Percentiles rank a stretch among this genome's conserved stretches.
Conservation (phyloP, 2,329 filamentous ascomycete species). For the Chaetomiaceae sp. region DNA sequence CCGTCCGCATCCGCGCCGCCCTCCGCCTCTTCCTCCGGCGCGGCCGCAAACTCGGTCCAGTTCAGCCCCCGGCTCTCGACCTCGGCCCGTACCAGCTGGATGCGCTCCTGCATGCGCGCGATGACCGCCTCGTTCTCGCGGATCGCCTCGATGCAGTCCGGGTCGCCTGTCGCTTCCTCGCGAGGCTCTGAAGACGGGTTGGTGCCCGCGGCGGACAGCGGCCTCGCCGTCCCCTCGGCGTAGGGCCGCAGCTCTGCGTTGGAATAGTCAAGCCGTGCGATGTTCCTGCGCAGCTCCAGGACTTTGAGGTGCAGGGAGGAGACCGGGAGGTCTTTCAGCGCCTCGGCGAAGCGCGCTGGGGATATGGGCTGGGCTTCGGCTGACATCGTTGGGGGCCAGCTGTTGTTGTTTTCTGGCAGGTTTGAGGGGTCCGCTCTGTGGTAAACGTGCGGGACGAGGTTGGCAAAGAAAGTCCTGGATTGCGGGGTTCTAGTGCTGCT, state of each 20-base stretch:
- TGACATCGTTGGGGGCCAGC: too few relatives aligned
- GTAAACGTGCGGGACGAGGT: too few relatives aligned
- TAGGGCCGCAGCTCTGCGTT: slow-evolving; percentile 68
- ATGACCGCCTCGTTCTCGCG: slow-evolving; percentile 66
- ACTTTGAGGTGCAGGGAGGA: slow-evolving; percentile 66
- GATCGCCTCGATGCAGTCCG: slow-evolving; percentile 69
- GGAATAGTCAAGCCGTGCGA: slow-evolving; percentile 66
- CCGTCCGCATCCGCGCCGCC: neutral
- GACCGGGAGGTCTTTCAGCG: slow-evolving; percentile 60
- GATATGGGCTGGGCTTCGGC: slow-evolving; percentile 55
- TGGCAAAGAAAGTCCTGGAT: too few relatives aligned
- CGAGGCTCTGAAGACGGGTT: neutral
- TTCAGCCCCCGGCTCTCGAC: slow-evolving; percentile 52
- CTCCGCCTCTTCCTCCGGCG: slow-evolving; percentile 4
- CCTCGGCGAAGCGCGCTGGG: slow-evolving; percentile 57
- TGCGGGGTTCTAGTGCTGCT: too few relatives aligned
- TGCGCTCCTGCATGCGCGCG: slow-evolving; percentile 58
- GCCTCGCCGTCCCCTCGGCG: slow-evolving; percentile 44
- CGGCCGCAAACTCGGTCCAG: slow-evolving; percentile 47
- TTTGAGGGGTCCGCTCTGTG: too few relatives aligned
- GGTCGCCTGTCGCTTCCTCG: slow-evolving; percentile 38
- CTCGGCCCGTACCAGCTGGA: slow-evolving; percentile 58
- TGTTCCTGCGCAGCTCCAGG: slow-evolving; percentile 68
- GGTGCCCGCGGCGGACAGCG: slow-evolving; percentile 25
- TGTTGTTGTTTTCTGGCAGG: neutral